Evolutionary conservation across 768 basidiomycete species (phyloP).

Genomic region (Phlegmacium glaucopus): DNA sequence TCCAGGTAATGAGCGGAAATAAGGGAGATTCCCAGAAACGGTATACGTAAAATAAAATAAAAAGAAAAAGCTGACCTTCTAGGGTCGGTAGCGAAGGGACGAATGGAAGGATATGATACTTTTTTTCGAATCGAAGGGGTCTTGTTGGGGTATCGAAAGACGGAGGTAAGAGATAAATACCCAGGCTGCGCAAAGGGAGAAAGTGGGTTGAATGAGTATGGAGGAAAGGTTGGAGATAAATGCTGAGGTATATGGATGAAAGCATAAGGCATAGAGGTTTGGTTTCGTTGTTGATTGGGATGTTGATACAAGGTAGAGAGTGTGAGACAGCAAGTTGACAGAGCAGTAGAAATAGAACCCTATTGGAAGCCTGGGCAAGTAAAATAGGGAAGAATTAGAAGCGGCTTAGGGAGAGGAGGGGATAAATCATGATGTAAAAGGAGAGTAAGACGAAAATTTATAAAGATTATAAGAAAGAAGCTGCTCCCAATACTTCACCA

Average conservation of each 20-base stretch:
- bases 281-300: not conserved
- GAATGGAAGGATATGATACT: not conserved
- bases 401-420: not conserved
- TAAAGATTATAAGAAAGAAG: not conserved
- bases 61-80: too few relatives aligned
- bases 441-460: too few relatives aligned
- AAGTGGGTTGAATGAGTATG: not conserved
- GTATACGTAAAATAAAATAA: too few relatives aligned
- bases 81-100: conserved; percentile 3
- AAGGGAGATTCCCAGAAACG: not conserved
- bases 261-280: not conserved
- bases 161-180: not conserved
- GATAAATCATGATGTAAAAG: not conserved
- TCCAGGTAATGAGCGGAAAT: too few relatives aligned
- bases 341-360: conserved; percentile 6
- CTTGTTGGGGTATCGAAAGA: not conserved
- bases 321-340: conserved; percentile 10
- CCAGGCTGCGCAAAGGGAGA: not conserved
- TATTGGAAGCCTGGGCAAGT: not conserved
- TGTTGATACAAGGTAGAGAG: conserved; percentile 8
- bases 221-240: not conserved
- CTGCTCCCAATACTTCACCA: conserved; percentile 3
- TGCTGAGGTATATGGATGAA: conserved; percentile 2
- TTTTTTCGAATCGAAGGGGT: not conserved
- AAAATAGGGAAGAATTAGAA: not conserved